Conservation (phyloP, 306 rosid species). For the Malus orientalis region DNA sequence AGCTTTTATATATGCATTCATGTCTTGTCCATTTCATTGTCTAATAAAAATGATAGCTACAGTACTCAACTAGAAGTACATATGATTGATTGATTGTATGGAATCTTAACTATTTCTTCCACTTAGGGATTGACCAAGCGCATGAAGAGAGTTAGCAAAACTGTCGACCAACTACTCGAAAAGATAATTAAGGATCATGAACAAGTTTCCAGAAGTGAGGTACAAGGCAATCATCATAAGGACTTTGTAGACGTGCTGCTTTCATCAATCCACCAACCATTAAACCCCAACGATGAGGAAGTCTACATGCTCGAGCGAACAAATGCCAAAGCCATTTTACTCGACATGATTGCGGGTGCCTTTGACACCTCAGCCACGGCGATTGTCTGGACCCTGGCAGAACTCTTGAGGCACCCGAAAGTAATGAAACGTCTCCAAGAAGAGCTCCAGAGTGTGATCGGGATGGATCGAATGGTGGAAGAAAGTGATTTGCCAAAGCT, state of each 20-base stretch:
- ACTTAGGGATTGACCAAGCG: slow-evolving; percentile 21
- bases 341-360: slow-evolving; percentile 23
- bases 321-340: slow-evolving; percentile 28
- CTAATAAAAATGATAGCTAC: too few relatives aligned
- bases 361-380: background rate
- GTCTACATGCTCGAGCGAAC: slow-evolving; percentile 1
- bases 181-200: slow-evolving; percentile 22
- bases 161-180: slow-evolving; percentile 12
- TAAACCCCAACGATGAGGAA: background rate
- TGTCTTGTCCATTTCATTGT: too few relatives aligned
- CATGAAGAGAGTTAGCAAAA: background rate
- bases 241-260: slow-evolving; percentile 26
- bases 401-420: slow-evolving; percentile 31
- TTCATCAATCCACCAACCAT: slow-evolving; percentile 10
- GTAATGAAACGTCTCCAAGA: slow-evolving; percentile 35
- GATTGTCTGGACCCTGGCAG: slow-evolving; percentile 35
- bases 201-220: background rate
- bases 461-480: slow-evolving; percentile 25
- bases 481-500: slow-evolving; percentile 27
- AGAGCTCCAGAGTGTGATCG: slow-evolving; percentile 23
- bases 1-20: too few relatives aligned
- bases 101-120: too few relatives aligned
- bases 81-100: too few relatives aligned
- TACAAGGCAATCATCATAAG: background rate
- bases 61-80: too few relatives aligned